A percentile compares a stretch with the other conserved stretches of the same genome.
Conservation (phyloP, 139 green algal species). For the Chlorella sp. region DNA sequence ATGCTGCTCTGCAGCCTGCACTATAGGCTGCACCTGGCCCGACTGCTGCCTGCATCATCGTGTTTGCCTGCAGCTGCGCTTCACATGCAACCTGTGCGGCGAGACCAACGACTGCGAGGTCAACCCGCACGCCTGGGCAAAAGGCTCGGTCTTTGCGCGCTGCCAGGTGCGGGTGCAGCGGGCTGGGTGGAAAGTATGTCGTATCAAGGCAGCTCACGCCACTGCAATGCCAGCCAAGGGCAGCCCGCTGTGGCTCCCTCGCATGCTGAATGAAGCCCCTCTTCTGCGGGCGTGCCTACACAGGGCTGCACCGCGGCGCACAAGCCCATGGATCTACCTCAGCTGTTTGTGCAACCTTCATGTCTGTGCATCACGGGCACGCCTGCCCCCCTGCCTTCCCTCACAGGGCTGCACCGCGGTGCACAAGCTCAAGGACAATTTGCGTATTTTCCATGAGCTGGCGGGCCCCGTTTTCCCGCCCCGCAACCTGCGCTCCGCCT, state of each 20-base stretch:
- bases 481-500: slow-evolving; percentile 34
- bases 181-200: slow-evolving; percentile 5
- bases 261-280: no score
- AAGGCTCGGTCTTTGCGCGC: slow-evolving; percentile 67
- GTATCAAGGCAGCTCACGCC: no score
- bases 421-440: slow-evolving; percentile 50
- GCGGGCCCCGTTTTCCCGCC: slow-evolving; percentile 47
- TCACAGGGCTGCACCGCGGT: slow-evolving; percentile 38
- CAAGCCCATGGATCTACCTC: no score
- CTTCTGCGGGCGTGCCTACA: no score
- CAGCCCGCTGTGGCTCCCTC: no score
- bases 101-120: slow-evolving; percentile 49
- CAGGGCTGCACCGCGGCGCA: no score
- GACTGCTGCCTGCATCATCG: no score
- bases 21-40: no score
- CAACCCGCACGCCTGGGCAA: slow-evolving; percentile 69
- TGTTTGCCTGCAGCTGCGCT: slow-evolving; percentile 47
- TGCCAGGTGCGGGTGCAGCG: slow-evolving; percentile 42
- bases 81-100: slow-evolving; percentile 70
- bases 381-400: no score
- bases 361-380: no score
- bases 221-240: no score
- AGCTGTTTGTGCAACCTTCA: no score
- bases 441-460: slow-evolving; percentile 51
- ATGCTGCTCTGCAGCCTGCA: background rate